Evolutionary conservation across 345 rosid species (phyloP).

Genomic region (Pistacia integerrima): DNA sequence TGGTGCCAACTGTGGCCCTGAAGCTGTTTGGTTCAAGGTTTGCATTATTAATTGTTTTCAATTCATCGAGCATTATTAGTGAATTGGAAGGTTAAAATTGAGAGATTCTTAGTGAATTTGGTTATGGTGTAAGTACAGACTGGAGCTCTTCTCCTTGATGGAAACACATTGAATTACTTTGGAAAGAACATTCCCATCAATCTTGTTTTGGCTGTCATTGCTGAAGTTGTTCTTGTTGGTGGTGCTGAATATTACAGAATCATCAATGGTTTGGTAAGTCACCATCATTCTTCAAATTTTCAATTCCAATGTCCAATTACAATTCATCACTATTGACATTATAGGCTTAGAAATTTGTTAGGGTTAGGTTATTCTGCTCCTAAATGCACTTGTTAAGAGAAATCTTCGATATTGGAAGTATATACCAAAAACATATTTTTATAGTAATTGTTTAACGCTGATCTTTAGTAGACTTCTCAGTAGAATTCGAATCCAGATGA

Average conservation of each 20-base stretch:
- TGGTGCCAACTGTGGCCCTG: slow-evolving; percentile 98
- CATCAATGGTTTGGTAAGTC: slow-evolving; percentile 78
- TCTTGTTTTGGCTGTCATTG: slow-evolving; percentile 70
- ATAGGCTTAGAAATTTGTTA: not conserved
- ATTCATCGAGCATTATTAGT: not conserved
- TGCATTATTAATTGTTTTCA: not conserved
- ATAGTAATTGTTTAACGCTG: too few relatives aligned
- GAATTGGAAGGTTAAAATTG: not conserved
- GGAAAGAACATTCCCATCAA: slow-evolving; percentile 91
- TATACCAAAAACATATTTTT: too few relatives aligned
- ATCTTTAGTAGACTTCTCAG: too few relatives aligned
- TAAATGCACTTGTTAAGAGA: too few relatives aligned
- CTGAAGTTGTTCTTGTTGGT: slow-evolving; percentile 87
- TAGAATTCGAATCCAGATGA: too few relatives aligned
- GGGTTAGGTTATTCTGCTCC: too few relatives aligned
- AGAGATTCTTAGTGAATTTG: not conserved
- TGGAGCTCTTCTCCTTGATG: slow-evolving; percentile 96
- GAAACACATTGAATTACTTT: slow-evolving; percentile 93
- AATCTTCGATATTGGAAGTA: too few relatives aligned
- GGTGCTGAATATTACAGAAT: slow-evolving; percentile 99
- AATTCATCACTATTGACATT: not conserved
- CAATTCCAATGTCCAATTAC: not conserved
- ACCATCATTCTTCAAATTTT: not conserved
- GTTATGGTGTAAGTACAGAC: slow-evolving; percentile 50
- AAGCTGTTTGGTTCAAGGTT: slow-evolving; percentile 99